Evolutionary conservation across 108 stramenopile species (phyloP).

Genomic region (Ochromonas danica): DNA sequence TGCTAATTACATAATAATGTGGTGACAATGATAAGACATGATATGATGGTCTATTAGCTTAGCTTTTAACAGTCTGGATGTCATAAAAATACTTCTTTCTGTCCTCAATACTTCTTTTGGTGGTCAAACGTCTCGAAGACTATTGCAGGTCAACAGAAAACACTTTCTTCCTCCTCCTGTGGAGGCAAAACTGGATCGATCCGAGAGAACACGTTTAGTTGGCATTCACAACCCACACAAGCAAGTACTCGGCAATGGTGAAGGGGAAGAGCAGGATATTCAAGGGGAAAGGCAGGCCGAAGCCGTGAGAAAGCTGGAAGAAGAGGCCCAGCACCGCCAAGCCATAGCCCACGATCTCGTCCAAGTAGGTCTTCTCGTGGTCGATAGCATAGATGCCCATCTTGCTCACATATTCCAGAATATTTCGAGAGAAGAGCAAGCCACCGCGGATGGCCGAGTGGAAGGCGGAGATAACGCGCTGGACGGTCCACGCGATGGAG

Average conservation of each 20-base stretch:
- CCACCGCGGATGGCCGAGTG: slow-evolving; percentile 81
- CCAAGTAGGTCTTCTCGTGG: slow-evolving; percentile 65
- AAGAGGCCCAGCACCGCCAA: slow-evolving; percentile 77
- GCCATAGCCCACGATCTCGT: slow-evolving; percentile 75
- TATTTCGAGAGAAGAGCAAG: slow-evolving; percentile 74
- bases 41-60: no score
- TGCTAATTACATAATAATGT: no score
- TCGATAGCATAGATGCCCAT: slow-evolving; percentile 60
- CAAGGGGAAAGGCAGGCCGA: slow-evolving; percentile 75
- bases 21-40: no score
- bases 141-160: no score
- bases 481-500: slow-evolving; percentile 82
- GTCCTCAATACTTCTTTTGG: no score
- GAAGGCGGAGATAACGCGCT: slow-evolving; percentile 77
- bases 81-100: no score
- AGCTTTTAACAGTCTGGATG: no score
- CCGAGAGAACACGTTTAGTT: no score
- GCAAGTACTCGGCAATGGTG: slow-evolving; percentile 66
- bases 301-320: slow-evolving; percentile 71
- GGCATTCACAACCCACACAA: slow-evolving; percentile 65
- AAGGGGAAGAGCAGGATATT: slow-evolving; percentile 78
- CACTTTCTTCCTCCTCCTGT: no score
- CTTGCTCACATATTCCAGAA: slow-evolving; percentile 48
- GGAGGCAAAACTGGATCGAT: no score
- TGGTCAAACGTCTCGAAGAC: no score